Base-by-base conservation (phyloP, 169 alveolate species). In the Plasmodium knowlesi region DNA sequence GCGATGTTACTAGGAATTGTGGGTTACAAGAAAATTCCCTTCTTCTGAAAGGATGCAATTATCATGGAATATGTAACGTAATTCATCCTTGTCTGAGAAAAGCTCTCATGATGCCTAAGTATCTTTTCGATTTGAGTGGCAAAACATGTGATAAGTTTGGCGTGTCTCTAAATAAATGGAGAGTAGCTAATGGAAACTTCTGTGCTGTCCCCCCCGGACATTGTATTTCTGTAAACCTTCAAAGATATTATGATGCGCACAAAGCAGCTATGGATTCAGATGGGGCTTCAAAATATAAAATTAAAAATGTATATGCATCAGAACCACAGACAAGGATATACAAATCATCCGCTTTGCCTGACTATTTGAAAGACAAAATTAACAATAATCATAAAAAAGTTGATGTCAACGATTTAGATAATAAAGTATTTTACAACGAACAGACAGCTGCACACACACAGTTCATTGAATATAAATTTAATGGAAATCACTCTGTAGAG, bases 91-190 rank as follows among this genome's bases (percentile, higher is more conserved):
- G 94, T 25, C 79, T 89, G 82, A 28, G 82, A 79, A 78, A 89
- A 79, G 94, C 94, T 39, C 22, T 89, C 34, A 89, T 89, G 94
- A 12, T 89, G 71, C 89, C 94, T 22, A 78, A 89, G 50, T 61
- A 89, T 79, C 82, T 79, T 22, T 89, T 89, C 82, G 94, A 89
- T 61, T 89, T 89, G 72, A 89, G 94, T 79, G 94, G 94, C 19
- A 78, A 79, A 41, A 89, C 94, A 32, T 89, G 94, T 79, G 73
- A 80, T 25, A 89, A 89, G 32, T 89, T 89, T 67, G 94, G 94
- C 8, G 94, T 89, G 72, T 89, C 94, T 22, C 71, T 89, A 61
- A 78, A 39, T 14, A 89, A 43, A 54, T 89, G 94, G 94, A 89
- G 94, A 67, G 57, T 43, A 28, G 22, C 90, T 57, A 72, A 54